Evolutionary conservation across 106 monocot species (phyloP).

Genomic region (Phalaenopsis aphrodite): DNA sequence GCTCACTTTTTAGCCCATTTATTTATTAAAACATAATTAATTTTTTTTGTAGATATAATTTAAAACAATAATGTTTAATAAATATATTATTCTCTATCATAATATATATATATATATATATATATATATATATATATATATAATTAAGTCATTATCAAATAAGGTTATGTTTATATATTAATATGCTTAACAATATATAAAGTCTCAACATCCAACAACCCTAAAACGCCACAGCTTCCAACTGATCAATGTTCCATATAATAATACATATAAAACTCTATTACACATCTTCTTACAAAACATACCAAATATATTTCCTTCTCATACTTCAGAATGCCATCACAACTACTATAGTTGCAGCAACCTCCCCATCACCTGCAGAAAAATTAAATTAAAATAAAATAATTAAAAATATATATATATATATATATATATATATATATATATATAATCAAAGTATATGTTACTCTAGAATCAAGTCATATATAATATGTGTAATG

Average conservation of each 20-base stretch:
- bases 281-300: constrained; percentile 1
- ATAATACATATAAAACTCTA: background rate
- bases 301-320: background rate
- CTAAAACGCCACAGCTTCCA: background rate
- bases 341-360: background rate
- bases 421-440: too few relatives aligned
- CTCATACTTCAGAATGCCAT: background rate
- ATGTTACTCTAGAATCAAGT: background rate
- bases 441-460: background rate
- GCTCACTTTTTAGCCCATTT: too few relatives aligned
- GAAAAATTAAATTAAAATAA: background rate
- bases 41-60: too few relatives aligned
- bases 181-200: background rate
- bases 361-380: background rate
- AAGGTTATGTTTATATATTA: background rate
- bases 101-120: too few relatives aligned
- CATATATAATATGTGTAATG: background rate
- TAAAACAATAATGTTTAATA: too few relatives aligned
- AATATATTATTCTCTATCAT: too few relatives aligned
- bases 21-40: too few relatives aligned
- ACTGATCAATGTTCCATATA: background rate
- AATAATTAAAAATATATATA: too few relatives aligned
- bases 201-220: background rate
- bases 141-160: background rate
- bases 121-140: too few relatives aligned